These are phyloP conservation scores for Malassezia arunalokei DNA, from an alignment of 1,284 basidiomycete genomes.

Conservation along the genomic window DNA sequence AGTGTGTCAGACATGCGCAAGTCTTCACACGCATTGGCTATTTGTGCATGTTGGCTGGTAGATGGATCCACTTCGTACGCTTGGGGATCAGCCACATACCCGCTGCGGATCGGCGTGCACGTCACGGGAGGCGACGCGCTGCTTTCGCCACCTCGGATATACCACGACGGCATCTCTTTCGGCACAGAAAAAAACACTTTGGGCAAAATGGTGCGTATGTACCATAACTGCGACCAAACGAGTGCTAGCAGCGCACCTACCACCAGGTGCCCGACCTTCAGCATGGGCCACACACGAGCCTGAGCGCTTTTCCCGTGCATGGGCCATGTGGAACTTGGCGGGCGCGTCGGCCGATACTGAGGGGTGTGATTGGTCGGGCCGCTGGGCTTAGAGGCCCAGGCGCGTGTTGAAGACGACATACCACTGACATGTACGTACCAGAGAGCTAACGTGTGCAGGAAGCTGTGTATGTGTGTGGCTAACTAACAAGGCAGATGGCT, in stretches of 20 bases:
- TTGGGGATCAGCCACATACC: neutral
- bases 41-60: neutral
- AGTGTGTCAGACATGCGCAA: neutral
- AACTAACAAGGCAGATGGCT: constrained; percentile 16
- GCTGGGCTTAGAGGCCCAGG: no score
- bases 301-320: no score
- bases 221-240: neutral
- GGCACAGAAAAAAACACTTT: neutral
- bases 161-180: neutral
- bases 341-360: no score
- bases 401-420: neutral
- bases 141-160: neutral
- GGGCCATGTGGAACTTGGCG: no score
- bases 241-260: no score
- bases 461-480: constrained; percentile 10
- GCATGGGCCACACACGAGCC: no score
- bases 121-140: neutral
- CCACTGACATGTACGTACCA: constrained; percentile 1
- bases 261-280: no score
- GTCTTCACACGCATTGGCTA: constrained; percentile 13
- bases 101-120: neutral
- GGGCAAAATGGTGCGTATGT: neutral
- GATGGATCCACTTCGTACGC: neutral
- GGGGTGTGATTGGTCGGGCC: no score
- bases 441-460: constrained; percentile 8